Evolutionary conservation across 2,329 filamentous ascomycete genomes (phyloP).

Genomic region (Acrocalymma vagum): DNA sequence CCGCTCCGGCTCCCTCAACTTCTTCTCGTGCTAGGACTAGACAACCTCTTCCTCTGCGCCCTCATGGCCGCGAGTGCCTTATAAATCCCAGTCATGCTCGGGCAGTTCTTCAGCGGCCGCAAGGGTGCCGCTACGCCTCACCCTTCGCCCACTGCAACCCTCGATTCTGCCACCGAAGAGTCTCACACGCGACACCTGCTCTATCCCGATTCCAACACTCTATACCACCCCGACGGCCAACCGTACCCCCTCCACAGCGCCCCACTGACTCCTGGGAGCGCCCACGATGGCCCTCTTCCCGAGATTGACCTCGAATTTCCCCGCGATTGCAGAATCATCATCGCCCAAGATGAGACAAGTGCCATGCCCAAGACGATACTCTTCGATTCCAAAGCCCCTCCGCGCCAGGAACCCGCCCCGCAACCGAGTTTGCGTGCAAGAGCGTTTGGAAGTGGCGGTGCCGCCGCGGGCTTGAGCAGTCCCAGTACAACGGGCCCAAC

Average conservation of each 20-base stretch:
- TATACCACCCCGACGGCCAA: slow-evolving; percentile 46
- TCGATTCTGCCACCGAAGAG: slow-evolving; percentile 50
- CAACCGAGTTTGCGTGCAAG: slow-evolving; percentile 31
- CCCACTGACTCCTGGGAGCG: slow-evolving; percentile 37
- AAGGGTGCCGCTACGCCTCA: slow-evolving; percentile 35
- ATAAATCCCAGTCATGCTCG: slow-evolving; percentile 47
- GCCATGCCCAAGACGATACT: slow-evolving; percentile 46
- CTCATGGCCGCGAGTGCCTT: slow-evolving; percentile 16
- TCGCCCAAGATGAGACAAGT: slow-evolving; percentile 52
- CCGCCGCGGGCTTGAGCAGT: too few species aligned
- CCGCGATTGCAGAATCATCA: slow-evolving; percentile 52
- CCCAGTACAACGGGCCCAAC: slow-evolving; percentile 32
- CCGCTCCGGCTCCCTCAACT: slow-evolving; percentile 23
- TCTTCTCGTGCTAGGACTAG: slow-evolving; percentile 20
- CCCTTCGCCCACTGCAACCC: slow-evolving; percentile 33
- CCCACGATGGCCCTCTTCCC: slow-evolving; percentile 45
- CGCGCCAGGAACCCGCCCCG: slow-evolving; percentile 39
- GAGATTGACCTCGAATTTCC: slow-evolving; percentile 52
- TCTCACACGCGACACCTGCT: slow-evolving; percentile 51
- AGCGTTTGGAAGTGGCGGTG: slow-evolving; percentile 27
- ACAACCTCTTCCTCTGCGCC: neutral
- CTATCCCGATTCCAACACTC: slow-evolving; percentile 48
- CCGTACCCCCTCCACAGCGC: slow-evolving; percentile 43
- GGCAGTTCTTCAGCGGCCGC: slow-evolving; percentile 50
- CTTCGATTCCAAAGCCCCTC: slow-evolving; percentile 51